Evolutionary conservation across 2,329 filamentous ascomycete species (phyloP).

Genomic region (Alternaria rosae): DNA sequence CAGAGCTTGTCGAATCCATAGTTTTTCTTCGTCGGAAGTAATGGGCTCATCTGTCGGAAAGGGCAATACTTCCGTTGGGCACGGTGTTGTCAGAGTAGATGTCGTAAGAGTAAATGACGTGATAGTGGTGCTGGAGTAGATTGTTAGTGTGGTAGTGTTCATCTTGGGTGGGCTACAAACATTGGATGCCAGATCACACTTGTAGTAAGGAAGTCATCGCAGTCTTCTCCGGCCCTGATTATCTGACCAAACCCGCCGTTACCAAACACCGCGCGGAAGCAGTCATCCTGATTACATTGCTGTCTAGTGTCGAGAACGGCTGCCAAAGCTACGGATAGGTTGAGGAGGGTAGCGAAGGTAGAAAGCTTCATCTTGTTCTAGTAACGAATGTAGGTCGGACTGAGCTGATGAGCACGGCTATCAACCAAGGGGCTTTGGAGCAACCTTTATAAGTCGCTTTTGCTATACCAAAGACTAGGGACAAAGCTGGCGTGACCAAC

Average conservation of each 20-base stretch:
- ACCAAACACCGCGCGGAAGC: conserved; percentile 37
- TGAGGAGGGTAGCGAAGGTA: conserved; percentile 14
- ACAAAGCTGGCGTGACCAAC: neutral
- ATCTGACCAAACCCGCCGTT: conserved; percentile 20
- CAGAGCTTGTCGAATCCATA: conserved; percentile 15
- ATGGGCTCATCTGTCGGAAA: neutral
- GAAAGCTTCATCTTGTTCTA: conserved; percentile 36
- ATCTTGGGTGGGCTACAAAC: conserved; percentile 17
- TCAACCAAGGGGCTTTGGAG: neutral
- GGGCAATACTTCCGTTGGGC: conserved; percentile 4
- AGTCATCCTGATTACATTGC: conserved; percentile 31
- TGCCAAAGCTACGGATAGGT: conserved; percentile 20
- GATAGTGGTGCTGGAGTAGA: conserved; percentile 11
- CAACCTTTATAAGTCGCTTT: conserved; percentile 9
- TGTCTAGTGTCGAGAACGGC: conserved; percentile 28
- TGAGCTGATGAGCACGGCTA: conserved; percentile 1
- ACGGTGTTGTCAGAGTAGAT: conserved; percentile 16
- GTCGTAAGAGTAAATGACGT: conserved; percentile 16
- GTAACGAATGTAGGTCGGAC: conserved; percentile 3
- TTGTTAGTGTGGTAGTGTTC: neutral
- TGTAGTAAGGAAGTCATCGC: conserved; percentile 35
- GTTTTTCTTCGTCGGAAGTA: neutral
- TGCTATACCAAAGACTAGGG: neutral
- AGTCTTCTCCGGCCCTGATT: conserved; percentile 25
- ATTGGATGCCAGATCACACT: conserved; percentile 33